Evolutionary conservation across 2,329 filamentous ascomycete species (phyloP).

Genomic region (Chalara sp.): DNA sequence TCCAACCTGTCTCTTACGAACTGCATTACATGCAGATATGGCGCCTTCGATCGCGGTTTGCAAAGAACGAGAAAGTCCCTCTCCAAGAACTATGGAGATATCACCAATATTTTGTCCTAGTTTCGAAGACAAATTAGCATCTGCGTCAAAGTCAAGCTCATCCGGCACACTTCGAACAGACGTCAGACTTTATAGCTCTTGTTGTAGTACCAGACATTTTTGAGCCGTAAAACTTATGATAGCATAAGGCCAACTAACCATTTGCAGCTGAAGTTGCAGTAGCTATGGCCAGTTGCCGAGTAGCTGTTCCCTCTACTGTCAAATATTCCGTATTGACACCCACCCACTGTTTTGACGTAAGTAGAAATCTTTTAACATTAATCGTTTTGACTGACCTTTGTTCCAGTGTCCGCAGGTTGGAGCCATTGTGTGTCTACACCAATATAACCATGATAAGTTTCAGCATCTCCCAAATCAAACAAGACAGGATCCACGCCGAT

Average conservation of each 20-base stretch:
- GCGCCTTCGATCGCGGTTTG: background rate
- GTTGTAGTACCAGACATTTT: too few relatives aligned
- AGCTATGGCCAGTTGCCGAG: conserved; percentile 1
- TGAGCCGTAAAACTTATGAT: too few relatives aligned
- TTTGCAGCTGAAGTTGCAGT: conserved; percentile 6
- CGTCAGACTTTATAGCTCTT: too few relatives aligned
- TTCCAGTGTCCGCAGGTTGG: background rate
- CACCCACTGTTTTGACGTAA: background rate
- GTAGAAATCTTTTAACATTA: background rate
- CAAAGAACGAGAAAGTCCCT: conserved; percentile 2
- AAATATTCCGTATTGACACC: conserved; percentile 4
- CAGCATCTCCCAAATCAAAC: too few relatives aligned
- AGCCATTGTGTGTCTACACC: too few relatives aligned
- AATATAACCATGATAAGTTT: too few relatives aligned
- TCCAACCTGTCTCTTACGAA: background rate
- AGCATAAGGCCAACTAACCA: background rate
- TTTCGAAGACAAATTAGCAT: too few relatives aligned
- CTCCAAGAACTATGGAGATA: conserved; percentile 3
- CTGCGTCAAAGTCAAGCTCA: too few relatives aligned
- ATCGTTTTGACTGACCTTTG: conserved; percentile 1
- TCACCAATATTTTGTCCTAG: conserved; percentile 4
- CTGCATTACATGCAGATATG: background rate
- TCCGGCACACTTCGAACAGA: too few relatives aligned
- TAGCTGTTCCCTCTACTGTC: conserved; percentile 3
- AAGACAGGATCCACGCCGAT: too few relatives aligned